A percentile compares a stretch with the other conserved stretches of the same genome.
Conservation (phyloP, 2,329 filamentous ascomycete genomes). For the Dothideomycetes sp. region DNA sequence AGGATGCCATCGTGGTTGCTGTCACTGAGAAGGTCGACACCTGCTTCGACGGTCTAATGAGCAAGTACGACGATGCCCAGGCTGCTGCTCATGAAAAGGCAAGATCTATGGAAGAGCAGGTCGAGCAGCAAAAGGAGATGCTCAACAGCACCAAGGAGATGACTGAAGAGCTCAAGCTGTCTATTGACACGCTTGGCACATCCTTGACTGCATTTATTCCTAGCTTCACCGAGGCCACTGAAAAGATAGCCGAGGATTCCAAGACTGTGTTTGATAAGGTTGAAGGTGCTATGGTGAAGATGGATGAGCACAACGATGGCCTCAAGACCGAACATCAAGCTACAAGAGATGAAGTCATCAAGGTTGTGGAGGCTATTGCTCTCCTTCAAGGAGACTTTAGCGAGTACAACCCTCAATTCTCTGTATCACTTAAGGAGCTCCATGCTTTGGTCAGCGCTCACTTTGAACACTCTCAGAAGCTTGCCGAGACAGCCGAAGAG, state of each 20-base stretch:
- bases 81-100: slow-evolving; percentile 63
- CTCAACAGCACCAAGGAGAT: slow-evolving; percentile 67
- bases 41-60: slow-evolving; percentile 70
- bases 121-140: slow-evolving; percentile 62
- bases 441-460: slow-evolving; percentile 73
- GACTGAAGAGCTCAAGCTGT: slow-evolving; percentile 75
- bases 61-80: slow-evolving; percentile 83
- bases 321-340: slow-evolving; percentile 71
- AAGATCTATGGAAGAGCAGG: slow-evolving; percentile 63
- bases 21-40: slow-evolving; percentile 57
- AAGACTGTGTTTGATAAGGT: slow-evolving; percentile 78
- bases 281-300: slow-evolving; percentile 64
- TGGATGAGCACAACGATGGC: slow-evolving; percentile 66
- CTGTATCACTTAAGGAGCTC: slow-evolving; percentile 80
- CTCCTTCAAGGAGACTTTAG: slow-evolving; percentile 68
- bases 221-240: slow-evolving; percentile 59
- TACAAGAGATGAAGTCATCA: slow-evolving; percentile 71
- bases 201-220: slow-evolving; percentile 39
- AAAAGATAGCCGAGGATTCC: slow-evolving; percentile 80
- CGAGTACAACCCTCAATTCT: slow-evolving; percentile 80
- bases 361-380: slow-evolving; percentile 63
- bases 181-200: slow-evolving; percentile 75
- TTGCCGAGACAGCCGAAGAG: slow-evolving; percentile 27
- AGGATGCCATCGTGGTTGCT: slow-evolving; percentile 45
- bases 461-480: slow-evolving; percentile 72